Evolutionary conservation across 805 yeast species (phyloP).

Genomic region (Spathaspora girioi): DNA sequence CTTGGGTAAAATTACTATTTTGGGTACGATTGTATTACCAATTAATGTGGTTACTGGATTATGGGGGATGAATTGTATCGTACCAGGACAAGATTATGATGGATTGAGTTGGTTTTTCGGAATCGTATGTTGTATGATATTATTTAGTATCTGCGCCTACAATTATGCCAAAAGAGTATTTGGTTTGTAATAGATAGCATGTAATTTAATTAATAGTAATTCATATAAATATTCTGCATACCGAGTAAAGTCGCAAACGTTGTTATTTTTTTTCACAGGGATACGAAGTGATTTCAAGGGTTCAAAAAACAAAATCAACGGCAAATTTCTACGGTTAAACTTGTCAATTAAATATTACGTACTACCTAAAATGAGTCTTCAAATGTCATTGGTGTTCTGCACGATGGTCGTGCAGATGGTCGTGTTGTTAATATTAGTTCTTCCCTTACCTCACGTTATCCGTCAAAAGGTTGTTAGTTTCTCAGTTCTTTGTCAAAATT

Average conservation of each 20-base stretch:
- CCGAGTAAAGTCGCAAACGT: too few relatives aligned
- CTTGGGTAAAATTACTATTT: slow-evolving; percentile 83
- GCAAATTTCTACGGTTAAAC: background rate
- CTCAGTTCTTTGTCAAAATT: slow-evolving; percentile 29
- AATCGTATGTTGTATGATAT: slow-evolving; percentile 30
- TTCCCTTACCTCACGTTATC: slow-evolving; percentile 52
- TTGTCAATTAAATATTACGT: background rate
- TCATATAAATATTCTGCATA: background rate
- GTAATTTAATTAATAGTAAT: too few relatives aligned
- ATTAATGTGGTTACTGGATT: slow-evolving; percentile 93
- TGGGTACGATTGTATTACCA: slow-evolving; percentile 94
- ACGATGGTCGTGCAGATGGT: slow-evolving; percentile 52
- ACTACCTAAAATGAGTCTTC: slow-evolving; percentile 35
- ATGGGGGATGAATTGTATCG: slow-evolving; percentile 98
- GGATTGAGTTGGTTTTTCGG: slow-evolving; percentile 42
- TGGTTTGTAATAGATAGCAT: slow-evolving; percentile 22
- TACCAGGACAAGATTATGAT: slow-evolving; percentile 75
- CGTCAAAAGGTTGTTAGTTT: slow-evolving; percentile 41
- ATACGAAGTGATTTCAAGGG: background rate
- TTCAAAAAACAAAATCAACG: background rate
- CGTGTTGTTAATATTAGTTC: slow-evolving; percentile 41
- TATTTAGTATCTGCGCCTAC: slow-evolving; percentile 36
- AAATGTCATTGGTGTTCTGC: slow-evolving; percentile 45
- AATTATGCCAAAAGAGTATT: slow-evolving; percentile 38
- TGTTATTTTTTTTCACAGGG: background rate